Base-by-base conservation (phyloP, 2,329 filamentous ascomycete species). In the Paecilomyces dactylethromorphus region DNA sequence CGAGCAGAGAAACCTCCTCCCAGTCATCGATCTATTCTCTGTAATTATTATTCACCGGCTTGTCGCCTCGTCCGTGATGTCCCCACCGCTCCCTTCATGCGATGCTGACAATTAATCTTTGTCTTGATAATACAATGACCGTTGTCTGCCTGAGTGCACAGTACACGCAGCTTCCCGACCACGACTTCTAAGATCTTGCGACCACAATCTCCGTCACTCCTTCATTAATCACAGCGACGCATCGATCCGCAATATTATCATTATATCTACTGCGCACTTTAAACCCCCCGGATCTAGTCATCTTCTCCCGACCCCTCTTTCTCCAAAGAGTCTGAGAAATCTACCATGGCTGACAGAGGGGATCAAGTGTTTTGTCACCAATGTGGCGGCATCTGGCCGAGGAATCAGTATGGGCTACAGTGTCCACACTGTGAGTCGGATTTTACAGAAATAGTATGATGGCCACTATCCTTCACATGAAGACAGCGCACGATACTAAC, bases 311-410 rank as follows among this genome's bases (percentile, higher is more conserved):
- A 22, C 31, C 49, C 56, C 56, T 33, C 22, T 50, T n/a, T 57
- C 49, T 18, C 15, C 39, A 45, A 57, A n/a, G n/a, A 18, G 11
- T 22, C n/a, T 22, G 21, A 18, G 39, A 45, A 26, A 39, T 49
- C 24, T 29, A 55, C 57, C 57, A 76, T 77, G 75, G 69, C 69
- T 29, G 69, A 76, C 59, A 56, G 62, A 26, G 66, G 63, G 26
- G 90, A 96, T 70, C 84, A 93, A 63, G 87, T 97, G 57, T 95
- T 84, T 74, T 99, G 94, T 75, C 91, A 97, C 75, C 78, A 82
- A 60, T 97, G 94, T 77, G 73, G 82, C 56, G 78, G 89, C 63
- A 88, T 96, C 72, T 97, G 92, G 91, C 90, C 88, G 68, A 81
- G 85, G 60, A 84, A 90, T 60, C 83, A 89, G 63, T 80, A 83